These are phyloP conservation scores for Cladophialophora immunda DNA, from an alignment of 2,329 filamentous ascomycete genomes.

Conservation along the genomic window DNA sequence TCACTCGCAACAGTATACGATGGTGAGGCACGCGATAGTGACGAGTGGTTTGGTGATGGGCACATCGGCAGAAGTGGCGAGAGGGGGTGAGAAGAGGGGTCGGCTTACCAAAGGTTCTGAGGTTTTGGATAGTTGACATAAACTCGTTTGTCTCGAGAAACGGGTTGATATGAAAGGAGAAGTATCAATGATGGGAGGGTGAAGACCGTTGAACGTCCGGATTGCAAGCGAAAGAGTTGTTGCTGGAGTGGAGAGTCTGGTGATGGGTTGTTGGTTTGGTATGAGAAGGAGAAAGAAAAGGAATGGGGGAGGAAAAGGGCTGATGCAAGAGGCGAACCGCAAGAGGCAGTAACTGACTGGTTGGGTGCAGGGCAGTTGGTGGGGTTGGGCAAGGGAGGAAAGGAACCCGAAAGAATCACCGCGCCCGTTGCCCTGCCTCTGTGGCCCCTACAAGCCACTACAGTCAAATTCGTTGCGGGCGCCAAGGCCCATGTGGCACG, in stretches of 20 bases:
- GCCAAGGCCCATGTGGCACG: neutral
- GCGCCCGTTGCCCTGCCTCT: slow-evolving; percentile 54
- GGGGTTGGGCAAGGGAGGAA: slow-evolving; percentile 36
- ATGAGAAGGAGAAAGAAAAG: slow-evolving; percentile 23
- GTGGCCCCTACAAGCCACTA: neutral
- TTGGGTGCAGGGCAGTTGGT: neutral
- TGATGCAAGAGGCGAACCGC: slow-evolving; percentile 11
- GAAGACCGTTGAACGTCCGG: slow-evolving; percentile 6
- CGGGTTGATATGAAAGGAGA: slow-evolving; percentile 18
- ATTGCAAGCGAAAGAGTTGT: slow-evolving; percentile 14
- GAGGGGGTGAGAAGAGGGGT: slow-evolving; percentile 21
- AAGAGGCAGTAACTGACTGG: neutral
- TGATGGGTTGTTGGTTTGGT: slow-evolving; percentile 24
- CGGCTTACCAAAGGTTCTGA: slow-evolving; percentile 87
- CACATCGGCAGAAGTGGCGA: slow-evolving; percentile 15
- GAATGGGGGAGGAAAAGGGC: slow-evolving; percentile 14
- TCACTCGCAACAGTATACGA: neutral
- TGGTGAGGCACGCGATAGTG: slow-evolving; percentile 15
- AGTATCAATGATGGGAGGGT: slow-evolving; percentile 3
- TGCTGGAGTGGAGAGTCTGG: slow-evolving; percentile 32
- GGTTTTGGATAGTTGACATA: slow-evolving; percentile 97
- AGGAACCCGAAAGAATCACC: slow-evolving; percentile 54
- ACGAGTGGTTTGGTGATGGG: neutral
- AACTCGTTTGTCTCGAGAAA: slow-evolving; percentile 67
- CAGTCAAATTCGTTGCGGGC: neutral